phyloP scores from a whole-genome alignment of 352 stramenopile species.

The Phytophthora sp. region DNA sequence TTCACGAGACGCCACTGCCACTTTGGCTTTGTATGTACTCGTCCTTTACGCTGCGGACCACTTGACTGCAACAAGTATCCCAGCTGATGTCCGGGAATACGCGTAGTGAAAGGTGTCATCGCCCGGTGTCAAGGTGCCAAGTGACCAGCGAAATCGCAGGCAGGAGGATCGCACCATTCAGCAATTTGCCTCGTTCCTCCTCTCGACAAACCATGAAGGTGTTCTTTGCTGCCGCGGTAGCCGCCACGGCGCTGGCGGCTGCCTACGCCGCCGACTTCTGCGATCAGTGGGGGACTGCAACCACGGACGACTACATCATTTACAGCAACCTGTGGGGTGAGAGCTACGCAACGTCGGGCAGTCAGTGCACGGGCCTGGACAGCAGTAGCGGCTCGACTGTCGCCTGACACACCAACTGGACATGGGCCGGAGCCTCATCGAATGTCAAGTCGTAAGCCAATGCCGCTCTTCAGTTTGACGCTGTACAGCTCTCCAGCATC shows the following conservation, averaged over 20 bases:
- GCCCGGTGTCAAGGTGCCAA: neutral
- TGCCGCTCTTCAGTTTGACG: constrained; percentile 40
- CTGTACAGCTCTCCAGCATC: constrained; percentile 35
- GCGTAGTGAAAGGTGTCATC: constrained; percentile 5
- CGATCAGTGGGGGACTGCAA: constrained; percentile 37
- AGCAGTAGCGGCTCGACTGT: constrained; percentile 32
- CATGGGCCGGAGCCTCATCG: constrained; percentile 28
- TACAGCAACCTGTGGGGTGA: constrained; percentile 57
- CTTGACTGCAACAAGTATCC: constrained; percentile 18
- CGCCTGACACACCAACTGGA: constrained; percentile 39
- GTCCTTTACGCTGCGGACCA: constrained; percentile 17
- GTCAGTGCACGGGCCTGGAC: constrained; percentile 47
- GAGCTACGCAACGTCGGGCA: constrained; percentile 32
- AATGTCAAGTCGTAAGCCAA: constrained; percentile 58
- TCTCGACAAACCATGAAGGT: constrained; percentile 16
- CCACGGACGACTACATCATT: constrained; percentile 43
- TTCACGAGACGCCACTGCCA: constrained; percentile 6
- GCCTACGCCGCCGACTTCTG: constrained; percentile 13
- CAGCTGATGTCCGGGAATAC: constrained; percentile 13
- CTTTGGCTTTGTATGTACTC: constrained; percentile 4
- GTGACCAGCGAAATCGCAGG: neutral
- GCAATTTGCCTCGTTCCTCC: constrained; percentile 10
- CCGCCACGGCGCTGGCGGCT: neutral
- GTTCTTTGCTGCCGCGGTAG: constrained; percentile 2
- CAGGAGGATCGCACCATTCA: constrained; percentile 8